phyloP scores from a whole-genome alignment of 352 stramenopile species.

The Aphanomyces euteiches region DNA sequence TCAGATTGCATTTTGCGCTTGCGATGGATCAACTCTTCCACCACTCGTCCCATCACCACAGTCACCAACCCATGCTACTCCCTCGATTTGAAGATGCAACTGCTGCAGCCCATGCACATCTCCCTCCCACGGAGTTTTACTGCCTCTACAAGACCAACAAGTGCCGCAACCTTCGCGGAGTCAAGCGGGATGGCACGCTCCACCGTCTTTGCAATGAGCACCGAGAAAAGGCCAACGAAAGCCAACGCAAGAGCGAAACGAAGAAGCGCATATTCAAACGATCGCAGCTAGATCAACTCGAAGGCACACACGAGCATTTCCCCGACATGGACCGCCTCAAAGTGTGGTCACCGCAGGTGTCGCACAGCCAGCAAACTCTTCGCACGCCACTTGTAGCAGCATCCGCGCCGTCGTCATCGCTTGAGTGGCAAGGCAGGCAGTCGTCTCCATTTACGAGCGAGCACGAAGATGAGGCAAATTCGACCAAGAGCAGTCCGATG shows the following conservation, averaged over 20 bases:
- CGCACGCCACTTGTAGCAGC: too few relatives aligned
- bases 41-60: not conserved
- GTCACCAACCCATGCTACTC: slow-evolving; percentile 8
- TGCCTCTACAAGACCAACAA: slow-evolving; percentile 70
- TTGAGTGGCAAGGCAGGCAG: not conserved
- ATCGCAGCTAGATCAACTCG: not conserved
- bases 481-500: not conserved
- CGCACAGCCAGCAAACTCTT: not conserved
- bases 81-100: not conserved
- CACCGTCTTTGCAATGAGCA: slow-evolving; percentile 78
- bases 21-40: not conserved
- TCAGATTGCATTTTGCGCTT: not conserved
- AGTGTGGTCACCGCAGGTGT: not conserved
- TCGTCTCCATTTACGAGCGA: not conserved
- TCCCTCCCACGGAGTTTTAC: not conserved
- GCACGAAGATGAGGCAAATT: not conserved
- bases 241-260: slow-evolving; percentile 76
- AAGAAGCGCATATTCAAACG: slow-evolving; percentile 68
- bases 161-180: slow-evolving; percentile 62
- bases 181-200: slow-evolving; percentile 67
- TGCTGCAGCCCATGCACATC: not conserved
- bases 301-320: not conserved
- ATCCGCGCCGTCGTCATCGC: not conserved
- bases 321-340: not conserved
- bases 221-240: slow-evolving; percentile 76